A percentile compares a stretch with the other conserved stretches of the same genome.
These are phyloP conservation scores for Neurospora cerealis DNA, from an alignment of 495 filamentous ascomycete genomes.

Conservation along the genomic window DNA sequence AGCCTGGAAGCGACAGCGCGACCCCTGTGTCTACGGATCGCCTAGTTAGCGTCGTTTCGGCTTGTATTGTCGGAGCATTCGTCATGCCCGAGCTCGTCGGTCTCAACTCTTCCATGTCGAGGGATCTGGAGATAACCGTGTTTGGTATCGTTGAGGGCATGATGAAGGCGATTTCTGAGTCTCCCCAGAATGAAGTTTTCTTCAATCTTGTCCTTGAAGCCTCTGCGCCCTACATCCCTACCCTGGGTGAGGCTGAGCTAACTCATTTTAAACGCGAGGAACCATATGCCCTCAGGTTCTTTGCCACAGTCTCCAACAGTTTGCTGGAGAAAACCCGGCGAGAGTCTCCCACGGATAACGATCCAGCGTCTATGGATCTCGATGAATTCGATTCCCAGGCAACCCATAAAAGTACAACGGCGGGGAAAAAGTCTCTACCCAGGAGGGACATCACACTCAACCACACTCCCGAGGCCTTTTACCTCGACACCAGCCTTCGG, in stretches of 20 bases:
- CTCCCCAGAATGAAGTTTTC: conserved; percentile 24
- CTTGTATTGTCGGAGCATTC: conserved; percentile 31
- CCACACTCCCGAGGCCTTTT: conserved; percentile 40
- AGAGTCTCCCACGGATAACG: conserved; percentile 15
- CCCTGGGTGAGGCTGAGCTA: conserved; percentile 20
- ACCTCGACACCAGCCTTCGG: conserved; percentile 28
- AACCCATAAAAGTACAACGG: conserved; percentile 32
- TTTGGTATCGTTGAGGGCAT: conserved; percentile 23
- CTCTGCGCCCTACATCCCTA: conserved; percentile 29
- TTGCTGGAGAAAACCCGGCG: conserved; percentile 33
- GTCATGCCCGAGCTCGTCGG: conserved; percentile 33
- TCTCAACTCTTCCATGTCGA: conserved; percentile 28
- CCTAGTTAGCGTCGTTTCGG: conserved; percentile 36
- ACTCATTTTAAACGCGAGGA: conserved; percentile 19
- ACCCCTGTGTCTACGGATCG: conserved; percentile 33
- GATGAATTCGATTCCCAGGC: conserved; percentile 55
- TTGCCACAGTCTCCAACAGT: conserved; percentile 30
- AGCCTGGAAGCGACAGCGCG: conserved; percentile 27
- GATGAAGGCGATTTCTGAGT: conserved; percentile 22
- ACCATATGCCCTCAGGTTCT: conserved; percentile 24
- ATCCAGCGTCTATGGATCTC: conserved; percentile 62
- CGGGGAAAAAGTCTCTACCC: conserved; percentile 26
- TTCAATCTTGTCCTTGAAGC: conserved; percentile 26
- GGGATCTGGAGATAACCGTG: conserved; percentile 27
- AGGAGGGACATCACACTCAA: conserved; percentile 37